A percentile compares a stretch with the other conserved stretches of the same genome.
These are phyloP conservation scores for Papilionanthe hybrid DNA, from an alignment of 116 monocot species.

Conservation along the genomic window DNA sequence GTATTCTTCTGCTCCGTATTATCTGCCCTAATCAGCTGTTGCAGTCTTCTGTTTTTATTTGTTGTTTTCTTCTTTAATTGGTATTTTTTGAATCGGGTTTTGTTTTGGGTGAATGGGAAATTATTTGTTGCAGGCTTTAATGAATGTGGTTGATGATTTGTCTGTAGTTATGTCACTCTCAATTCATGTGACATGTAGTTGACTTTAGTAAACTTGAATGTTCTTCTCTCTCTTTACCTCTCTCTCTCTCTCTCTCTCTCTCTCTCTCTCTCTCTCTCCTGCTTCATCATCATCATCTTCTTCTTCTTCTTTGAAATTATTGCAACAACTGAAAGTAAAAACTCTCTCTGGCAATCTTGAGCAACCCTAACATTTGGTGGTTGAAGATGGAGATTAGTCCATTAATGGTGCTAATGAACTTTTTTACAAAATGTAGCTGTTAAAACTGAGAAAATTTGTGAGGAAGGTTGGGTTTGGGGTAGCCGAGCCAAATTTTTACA, in stretches of 20 bases:
- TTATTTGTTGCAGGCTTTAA: too few species aligned
- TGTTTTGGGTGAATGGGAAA: too few species aligned
- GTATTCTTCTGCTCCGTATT: slow-evolving; percentile 10
- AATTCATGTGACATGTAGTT: not conserved
- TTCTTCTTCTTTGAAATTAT: not conserved
- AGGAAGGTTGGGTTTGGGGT: not conserved
- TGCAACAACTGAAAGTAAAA: not conserved
- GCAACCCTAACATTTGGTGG: not conserved
- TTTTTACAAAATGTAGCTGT: not conserved
- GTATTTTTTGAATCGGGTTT: too few species aligned
- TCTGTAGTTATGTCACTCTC: not conserved
- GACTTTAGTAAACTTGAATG: not conserved
- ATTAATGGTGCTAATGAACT: not conserved
- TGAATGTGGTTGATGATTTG: not conserved
- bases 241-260: not conserved
- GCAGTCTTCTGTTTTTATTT: too few species aligned
- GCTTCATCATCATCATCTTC: too few species aligned
- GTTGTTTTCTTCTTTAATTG: too few species aligned
- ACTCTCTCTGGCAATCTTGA: not conserved
- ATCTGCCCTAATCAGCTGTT: too few species aligned
- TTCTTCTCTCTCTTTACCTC: not conserved
- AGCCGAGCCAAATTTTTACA: not conserved
- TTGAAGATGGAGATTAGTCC: not conserved
- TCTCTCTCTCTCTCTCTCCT: not conserved
- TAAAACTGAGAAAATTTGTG: not conserved